A percentile compares a stretch with the other conserved stretches of the same genome.
These are phyloP conservation scores for Lactarius sanguifluus DNA, from an alignment of 768 basidiomycete genomes.

Conservation along the genomic window DNA sequence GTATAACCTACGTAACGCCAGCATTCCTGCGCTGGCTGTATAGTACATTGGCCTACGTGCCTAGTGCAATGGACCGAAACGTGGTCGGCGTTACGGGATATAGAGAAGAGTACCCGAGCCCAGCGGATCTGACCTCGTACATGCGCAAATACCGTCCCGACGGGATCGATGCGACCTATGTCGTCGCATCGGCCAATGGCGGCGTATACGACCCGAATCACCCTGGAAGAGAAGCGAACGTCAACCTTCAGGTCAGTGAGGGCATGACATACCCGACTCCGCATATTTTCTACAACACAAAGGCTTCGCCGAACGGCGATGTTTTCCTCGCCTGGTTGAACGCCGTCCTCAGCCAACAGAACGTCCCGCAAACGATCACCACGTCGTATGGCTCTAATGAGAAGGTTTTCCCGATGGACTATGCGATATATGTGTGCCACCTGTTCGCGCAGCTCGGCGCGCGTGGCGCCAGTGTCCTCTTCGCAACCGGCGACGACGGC, in stretches of 20 bases:
- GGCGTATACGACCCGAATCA: background rate
- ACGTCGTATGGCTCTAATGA: background rate
- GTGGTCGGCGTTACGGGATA: background rate
- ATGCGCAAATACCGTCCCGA: background rate
- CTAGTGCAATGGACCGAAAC: background rate
- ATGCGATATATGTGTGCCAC: background rate
- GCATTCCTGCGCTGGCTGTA: background rate
- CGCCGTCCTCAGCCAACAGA: background rate
- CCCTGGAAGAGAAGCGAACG: background rate
- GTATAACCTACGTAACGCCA: background rate
- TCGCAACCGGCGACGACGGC: background rate
- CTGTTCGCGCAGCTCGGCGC: background rate
- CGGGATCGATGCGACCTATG: background rate
- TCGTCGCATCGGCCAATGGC: background rate
- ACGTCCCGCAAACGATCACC: background rate
- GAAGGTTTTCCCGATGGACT: background rate
- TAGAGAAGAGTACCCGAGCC: background rate
- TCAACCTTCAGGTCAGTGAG: background rate
- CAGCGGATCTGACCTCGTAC: background rate
- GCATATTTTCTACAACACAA: background rate
- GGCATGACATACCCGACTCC: background rate
- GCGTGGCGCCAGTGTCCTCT: background rate
- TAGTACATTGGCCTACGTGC: background rate
- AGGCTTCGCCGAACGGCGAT: background rate
- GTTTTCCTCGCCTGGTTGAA: background rate